phyloP scores from a whole-genome alignment of 345 rosid genomes.

The Moringa oleifera region DNA sequence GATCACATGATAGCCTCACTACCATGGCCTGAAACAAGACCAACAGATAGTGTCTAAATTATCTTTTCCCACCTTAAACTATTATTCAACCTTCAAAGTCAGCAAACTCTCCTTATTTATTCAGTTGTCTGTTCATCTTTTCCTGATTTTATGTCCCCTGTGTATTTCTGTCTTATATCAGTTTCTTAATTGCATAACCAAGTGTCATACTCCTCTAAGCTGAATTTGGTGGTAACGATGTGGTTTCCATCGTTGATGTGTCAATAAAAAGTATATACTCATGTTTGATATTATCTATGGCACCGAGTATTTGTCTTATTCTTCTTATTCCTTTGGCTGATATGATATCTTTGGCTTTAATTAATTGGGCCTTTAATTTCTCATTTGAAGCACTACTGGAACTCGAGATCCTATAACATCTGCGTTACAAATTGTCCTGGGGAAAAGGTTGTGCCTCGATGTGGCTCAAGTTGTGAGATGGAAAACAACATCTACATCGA shows the following conservation, averaged over 20 bases:
- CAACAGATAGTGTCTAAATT: no score
- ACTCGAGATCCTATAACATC: constrained; percentile 92
- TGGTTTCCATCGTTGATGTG: background rate
- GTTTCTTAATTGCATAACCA: no score
- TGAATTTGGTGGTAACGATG: no score
- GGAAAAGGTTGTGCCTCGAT: constrained; percentile 74
- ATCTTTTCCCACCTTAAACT: no score
- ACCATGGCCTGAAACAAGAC: no score
- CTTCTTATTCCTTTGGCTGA: background rate
- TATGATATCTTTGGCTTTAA: constrained; percentile 1
- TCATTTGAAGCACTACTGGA: constrained; percentile 78
- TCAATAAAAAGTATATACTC: background rate
- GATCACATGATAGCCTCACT: no score
- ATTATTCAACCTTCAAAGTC: no score
- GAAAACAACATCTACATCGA: constrained; percentile 56
- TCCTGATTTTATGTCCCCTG: no score
- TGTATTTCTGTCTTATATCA: no score
- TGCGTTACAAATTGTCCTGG: constrained; percentile 79
- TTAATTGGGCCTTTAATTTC: background rate
- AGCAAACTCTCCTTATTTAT: no score
- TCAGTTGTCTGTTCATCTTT: no score
- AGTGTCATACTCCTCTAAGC: no score
- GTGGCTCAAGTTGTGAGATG: constrained; percentile 95
- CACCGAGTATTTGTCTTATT: background rate
- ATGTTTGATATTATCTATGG: constrained; percentile 1